Conservation (phyloP, 192 early-diverging fungal genomes). For the Nowakowskiella sp. region DNA sequence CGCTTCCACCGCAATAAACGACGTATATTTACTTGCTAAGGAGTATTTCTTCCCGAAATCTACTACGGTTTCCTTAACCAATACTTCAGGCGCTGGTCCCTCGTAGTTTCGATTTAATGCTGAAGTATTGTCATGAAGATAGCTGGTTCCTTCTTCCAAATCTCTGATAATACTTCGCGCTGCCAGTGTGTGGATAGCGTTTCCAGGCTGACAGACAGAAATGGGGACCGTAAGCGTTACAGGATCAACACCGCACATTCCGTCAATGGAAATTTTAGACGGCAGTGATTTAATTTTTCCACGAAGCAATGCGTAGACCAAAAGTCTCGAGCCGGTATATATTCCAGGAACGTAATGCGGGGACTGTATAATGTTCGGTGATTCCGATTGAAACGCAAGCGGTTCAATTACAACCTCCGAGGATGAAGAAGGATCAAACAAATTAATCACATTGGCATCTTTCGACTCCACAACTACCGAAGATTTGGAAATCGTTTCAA, state of each 20-base stretch:
- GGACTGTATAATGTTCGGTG: slow-evolving; percentile 29
- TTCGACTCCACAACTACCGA: slow-evolving; percentile 19
- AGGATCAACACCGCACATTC: slow-evolving; percentile 25
- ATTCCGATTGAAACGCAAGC: slow-evolving; percentile 15
- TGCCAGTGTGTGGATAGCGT: slow-evolving; percentile 33
- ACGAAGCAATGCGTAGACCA: slow-evolving; percentile 32
- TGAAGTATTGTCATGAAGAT: slow-evolving; percentile 23
- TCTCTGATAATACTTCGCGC: slow-evolving; percentile 38
- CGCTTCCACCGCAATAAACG: slow-evolving; percentile 38
- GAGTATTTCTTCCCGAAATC: slow-evolving; percentile 21
- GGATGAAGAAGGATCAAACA: too few species aligned
- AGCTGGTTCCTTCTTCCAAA: slow-evolving; percentile 36
- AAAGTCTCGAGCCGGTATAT: slow-evolving; percentile 23
- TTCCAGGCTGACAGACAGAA: too few species aligned
- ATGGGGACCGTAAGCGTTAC: slow-evolving; percentile 31
- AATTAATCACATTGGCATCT: too few species aligned
- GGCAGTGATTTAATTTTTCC: too few species aligned
- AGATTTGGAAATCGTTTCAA: slow-evolving; percentile 1
- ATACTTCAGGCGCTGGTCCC: slow-evolving; percentile 2
- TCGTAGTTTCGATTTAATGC: too few species aligned
- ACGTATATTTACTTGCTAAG: slow-evolving; percentile 25
- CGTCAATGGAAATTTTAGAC: slow-evolving; percentile 22
- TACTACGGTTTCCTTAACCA: slow-evolving; percentile 25
- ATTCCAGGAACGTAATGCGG: slow-evolving; percentile 27
- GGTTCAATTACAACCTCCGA: neutral